These are phyloP conservation scores for Phaeodactylum tricornutum DNA, from an alignment of 108 stramenopile genomes.

Conservation along the genomic window DNA sequence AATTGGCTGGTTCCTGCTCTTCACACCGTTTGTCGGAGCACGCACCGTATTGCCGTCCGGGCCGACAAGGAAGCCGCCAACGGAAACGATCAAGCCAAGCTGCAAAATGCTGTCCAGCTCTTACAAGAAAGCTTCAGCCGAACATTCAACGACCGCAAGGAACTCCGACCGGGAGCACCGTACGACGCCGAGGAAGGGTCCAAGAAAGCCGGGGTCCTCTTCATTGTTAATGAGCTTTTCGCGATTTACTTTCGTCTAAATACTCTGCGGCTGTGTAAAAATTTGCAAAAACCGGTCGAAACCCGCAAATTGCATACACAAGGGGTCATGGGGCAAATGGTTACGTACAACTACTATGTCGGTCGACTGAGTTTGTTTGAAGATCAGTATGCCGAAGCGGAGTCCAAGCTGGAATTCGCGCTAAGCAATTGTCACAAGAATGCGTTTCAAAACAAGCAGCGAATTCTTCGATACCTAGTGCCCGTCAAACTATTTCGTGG, in stretches of 20 bases:
- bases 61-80: conserved; percentile 34
- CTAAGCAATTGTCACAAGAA: conserved; percentile 69
- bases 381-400: conserved; percentile 86
- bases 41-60: conserved; percentile 44
- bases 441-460: conserved; percentile 61
- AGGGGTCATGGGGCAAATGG: conserved; percentile 79
- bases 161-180: conserved; percentile 23
- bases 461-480: conserved; percentile 83
- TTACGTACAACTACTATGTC: conserved; percentile 87
- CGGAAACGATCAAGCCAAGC: conserved; percentile 46
- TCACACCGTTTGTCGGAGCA: conserved; percentile 58
- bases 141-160: conserved; percentile 78
- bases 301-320: conserved; percentile 39
- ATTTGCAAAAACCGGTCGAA: conserved; percentile 78
- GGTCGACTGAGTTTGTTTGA: conserved; percentile 91
- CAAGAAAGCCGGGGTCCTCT: conserved; percentile 79
- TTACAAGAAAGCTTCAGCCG: conserved; percentile 74
- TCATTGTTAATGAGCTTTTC: conserved; percentile 86
- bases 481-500: conserved; percentile 89
- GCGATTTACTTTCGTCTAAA: conserved; percentile 91
- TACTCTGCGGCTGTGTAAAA: conserved; percentile 86
- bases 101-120: conserved; percentile 67
- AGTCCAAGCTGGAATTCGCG: conserved; percentile 80
- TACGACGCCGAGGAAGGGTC: conserved; percentile 38
- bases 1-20: conserved; percentile 81